Percentiles rank a stretch among this genome's conserved stretches.
phyloP scores from a whole-genome alignment of 768 basidiomycete genomes.

The Rhizopogon rudus region DNA sequence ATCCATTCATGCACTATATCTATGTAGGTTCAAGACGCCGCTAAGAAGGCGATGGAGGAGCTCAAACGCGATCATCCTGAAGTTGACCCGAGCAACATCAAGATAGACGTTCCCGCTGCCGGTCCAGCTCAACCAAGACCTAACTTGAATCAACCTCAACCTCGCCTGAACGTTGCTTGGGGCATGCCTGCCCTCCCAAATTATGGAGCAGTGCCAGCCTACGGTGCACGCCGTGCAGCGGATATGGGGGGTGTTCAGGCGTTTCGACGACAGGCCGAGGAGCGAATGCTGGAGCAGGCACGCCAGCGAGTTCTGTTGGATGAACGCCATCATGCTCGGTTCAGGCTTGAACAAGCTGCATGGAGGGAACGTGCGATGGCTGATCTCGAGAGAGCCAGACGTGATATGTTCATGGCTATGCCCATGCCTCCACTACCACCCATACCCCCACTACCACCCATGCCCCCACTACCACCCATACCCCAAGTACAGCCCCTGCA shows the following conservation, averaged over 20 bases:
- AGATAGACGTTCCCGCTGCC: constrained; percentile 56
- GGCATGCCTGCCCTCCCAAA: neutral
- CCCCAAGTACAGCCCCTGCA: too few relatives aligned
- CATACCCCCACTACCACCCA: too few relatives aligned
- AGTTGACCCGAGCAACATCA: constrained; percentile 50
- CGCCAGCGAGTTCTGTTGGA: too few relatives aligned
- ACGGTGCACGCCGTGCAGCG: neutral
- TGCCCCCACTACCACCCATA: too few relatives aligned
- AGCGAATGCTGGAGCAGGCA: neutral
- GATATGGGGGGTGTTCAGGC: neutral
- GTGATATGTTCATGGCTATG: neutral
- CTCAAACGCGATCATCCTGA: constrained; percentile 60
- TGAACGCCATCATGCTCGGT: too few relatives aligned
- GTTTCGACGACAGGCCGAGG: neutral
- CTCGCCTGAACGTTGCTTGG: neutral
- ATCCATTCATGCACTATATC: neutral
- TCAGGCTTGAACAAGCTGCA: too few relatives aligned
- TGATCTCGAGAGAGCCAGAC: neutral
- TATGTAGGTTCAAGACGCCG: constrained; percentile 61
- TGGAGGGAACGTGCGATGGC: too few relatives aligned
- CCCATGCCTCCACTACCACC: too few relatives aligned
- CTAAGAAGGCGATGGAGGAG: constrained; percentile 59
- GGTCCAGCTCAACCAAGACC: constrained; percentile 19
- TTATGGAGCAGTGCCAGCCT: neutral
- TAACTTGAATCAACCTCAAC: neutral